These are phyloP conservation scores for Leccinum variabile DNA, from an alignment of 1,284 basidiomycete genomes.

Conservation along the genomic window DNA sequence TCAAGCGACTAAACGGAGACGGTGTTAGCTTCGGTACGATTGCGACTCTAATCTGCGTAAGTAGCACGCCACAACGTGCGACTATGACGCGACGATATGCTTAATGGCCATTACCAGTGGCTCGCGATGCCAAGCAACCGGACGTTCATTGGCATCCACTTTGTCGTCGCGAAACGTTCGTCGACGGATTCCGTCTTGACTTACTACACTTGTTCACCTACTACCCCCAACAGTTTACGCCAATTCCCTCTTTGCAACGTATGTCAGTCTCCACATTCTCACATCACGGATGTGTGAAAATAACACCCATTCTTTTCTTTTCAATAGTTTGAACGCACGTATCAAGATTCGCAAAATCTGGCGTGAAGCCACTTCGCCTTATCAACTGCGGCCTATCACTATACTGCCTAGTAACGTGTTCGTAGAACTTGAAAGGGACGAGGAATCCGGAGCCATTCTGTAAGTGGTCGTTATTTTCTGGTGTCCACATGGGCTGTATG, in stretches of 20 bases:
- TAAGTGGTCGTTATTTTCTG: conserved; percentile 3
- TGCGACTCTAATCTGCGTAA: conserved; percentile 43
- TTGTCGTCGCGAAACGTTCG: conserved; percentile 48
- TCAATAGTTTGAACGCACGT: conserved; percentile 25
- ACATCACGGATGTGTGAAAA: neutral
- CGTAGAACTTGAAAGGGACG: neutral
- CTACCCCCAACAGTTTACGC: conserved; percentile 21
- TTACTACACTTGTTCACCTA: neutral
- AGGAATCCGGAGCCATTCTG: neutral
- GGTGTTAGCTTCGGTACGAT: conserved; percentile 39
- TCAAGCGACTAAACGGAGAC: neutral
- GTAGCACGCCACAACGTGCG: conserved; percentile 12
- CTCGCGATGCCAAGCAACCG: conserved; percentile 40
- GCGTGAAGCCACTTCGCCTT: neutral
- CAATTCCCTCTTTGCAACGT: conserved; percentile 32
- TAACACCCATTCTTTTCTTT: neutral
- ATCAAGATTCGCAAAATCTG: conserved; percentile 7
- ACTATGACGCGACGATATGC: neutral
- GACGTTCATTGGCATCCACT: conserved; percentile 47
- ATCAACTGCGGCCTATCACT: conserved; percentile 5
- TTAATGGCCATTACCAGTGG: conserved; percentile 38
- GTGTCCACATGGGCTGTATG: neutral
- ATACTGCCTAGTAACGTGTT: neutral
- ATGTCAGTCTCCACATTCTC: neutral
- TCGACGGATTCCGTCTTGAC: neutral